Evolutionary conservation across 768 basidiomycete genomes (phyloP).

Genomic region (Amanita polypyramis): DNA sequence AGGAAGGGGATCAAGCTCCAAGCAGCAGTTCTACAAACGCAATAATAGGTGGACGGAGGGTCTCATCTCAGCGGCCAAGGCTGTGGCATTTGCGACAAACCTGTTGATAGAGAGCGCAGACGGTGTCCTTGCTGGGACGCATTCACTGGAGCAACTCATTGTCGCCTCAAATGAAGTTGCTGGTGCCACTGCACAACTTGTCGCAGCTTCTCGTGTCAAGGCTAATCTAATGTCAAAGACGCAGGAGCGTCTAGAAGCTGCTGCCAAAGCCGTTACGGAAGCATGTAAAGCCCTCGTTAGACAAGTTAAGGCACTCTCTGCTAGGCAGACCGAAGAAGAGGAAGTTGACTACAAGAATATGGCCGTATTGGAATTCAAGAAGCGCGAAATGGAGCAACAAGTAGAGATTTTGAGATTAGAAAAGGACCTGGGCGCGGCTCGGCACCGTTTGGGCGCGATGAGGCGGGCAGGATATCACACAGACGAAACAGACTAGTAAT

Average conservation of each 20-base stretch:
- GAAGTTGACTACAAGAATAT: conserved; percentile 86
- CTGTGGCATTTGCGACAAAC: conserved; percentile 94
- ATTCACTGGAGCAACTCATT: conserved; percentile 96
- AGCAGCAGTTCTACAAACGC: conserved; percentile 97
- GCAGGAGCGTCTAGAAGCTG: conserved; percentile 90
- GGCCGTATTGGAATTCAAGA: conserved; percentile 94
- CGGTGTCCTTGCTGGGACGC: conserved; percentile 92
- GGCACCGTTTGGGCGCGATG: conserved; percentile 76
- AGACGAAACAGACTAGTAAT: conserved; percentile 57
- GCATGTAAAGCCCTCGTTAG: conserved; percentile 94
- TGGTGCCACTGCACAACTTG: conserved; percentile 93
- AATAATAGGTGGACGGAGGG: conserved; percentile 99
- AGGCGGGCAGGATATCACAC: conserved; percentile 85
- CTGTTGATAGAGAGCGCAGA: conserved; percentile 96
- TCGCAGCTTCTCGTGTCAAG: conserved; percentile 97
- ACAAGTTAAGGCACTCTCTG: conserved; percentile 93
- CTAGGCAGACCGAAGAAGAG: conserved; percentile 69
- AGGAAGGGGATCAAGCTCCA: conserved; percentile 86
- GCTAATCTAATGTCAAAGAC: conserved; percentile 98
- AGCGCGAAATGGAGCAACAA: conserved; percentile 97
- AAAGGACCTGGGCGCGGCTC: conserved; percentile 86
- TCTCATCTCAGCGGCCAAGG: conserved; percentile 94
- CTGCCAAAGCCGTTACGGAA: conserved; percentile 95
- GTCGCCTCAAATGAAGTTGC: conserved; percentile 99
- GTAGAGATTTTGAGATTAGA: conserved; percentile 96